These are phyloP conservation scores for Lomentospora prolificans DNA, from an alignment of 2,329 filamentous ascomycete genomes.

Conservation along the genomic window DNA sequence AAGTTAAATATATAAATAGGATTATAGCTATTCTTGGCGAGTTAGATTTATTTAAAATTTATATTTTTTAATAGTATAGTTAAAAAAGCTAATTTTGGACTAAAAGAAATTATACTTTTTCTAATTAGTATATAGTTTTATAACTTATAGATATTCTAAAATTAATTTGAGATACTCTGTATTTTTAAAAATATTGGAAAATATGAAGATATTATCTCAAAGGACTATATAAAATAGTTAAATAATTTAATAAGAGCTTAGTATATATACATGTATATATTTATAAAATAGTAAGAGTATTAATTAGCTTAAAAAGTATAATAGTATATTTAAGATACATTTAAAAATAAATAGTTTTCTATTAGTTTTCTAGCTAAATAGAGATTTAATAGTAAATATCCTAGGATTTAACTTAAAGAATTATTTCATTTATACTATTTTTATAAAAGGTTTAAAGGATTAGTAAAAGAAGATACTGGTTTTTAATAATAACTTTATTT, in stretches of 20 bases:
- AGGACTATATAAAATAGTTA: constrained; percentile 6
- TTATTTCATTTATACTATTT: constrained; percentile 8
- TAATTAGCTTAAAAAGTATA: constrained; percentile 12
- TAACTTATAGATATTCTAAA: not conserved
- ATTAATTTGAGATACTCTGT: not conserved
- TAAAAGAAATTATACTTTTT: not conserved
- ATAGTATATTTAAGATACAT: constrained; percentile 13
- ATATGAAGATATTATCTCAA: constrained; percentile 13
- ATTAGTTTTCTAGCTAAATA: constrained; percentile 9
- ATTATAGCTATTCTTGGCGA: not conserved
- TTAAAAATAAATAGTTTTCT: constrained; percentile 10
- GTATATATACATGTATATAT: constrained; percentile 12
- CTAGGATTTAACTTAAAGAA: constrained; percentile 11
- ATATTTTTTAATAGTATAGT: not conserved
- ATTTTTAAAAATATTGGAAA: constrained; percentile 6
- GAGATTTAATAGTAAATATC: constrained; percentile 8
- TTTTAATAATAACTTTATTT: not conserved
- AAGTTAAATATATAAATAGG: not conserved
- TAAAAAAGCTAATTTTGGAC: not conserved
- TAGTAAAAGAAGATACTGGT: not conserved
- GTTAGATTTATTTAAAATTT: not conserved
- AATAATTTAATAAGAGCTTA: constrained; percentile 8
- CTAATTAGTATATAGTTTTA: not conserved
- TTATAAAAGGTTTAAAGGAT: constrained; percentile 10
- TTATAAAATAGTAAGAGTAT: constrained; percentile 11